Base-by-base conservation (phyloP, 495 filamentous ascomycete genomes). In the Aspergillus funiculosus region DNA sequence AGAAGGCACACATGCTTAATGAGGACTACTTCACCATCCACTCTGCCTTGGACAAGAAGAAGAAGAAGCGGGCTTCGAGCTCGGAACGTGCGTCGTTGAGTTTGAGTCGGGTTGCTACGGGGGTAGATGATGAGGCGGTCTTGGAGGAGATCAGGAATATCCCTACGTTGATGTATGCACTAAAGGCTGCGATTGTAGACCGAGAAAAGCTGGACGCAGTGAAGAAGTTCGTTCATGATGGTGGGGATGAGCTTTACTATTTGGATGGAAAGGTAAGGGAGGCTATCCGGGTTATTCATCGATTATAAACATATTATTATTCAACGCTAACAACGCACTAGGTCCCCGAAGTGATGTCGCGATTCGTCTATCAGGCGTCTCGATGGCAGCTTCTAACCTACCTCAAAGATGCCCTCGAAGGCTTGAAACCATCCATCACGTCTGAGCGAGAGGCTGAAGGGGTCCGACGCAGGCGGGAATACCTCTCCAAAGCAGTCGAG, bases 21-120 rank as follows among this genome's bases (percentile, higher is more conserved):
- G 74, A 79, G 21, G 88, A 95, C 40, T 96, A 96, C 57, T 97
- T 98, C 54, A 85, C 86, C 0, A 85, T 96, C 40, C 80, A 87
- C 66, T 55, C 64, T 51, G 60, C 29, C 8, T 18, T 34, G 46
- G 17, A 20, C n/a, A 28, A 57, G 34, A 68, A 62, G 52, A 58
- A 53, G 17, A 60, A 55, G 21, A 75, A 71, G 54, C 44, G 71
- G 54, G 54, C 71, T 29, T 57, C 70, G 49, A 65, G 61, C 34
- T 50, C 58, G 28, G 61, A 52, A 20, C 60, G 52, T 46, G 29
- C 46, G 51, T 66, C 64, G 11, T 55, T 56, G 3, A 55, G 54
- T 56, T 59, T 61, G 58, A 71, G 42, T 40, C 63, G 35, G 43
- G 60, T 43, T 9, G 51, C 52, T 11, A 57, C 49, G 40, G 53